A percentile compares a stretch with the other conserved stretches of the same genome.
Evolutionary conservation across 1,284 basidiomycete genomes (phyloP).

Genomic region (Ustilago crameri): DNA sequence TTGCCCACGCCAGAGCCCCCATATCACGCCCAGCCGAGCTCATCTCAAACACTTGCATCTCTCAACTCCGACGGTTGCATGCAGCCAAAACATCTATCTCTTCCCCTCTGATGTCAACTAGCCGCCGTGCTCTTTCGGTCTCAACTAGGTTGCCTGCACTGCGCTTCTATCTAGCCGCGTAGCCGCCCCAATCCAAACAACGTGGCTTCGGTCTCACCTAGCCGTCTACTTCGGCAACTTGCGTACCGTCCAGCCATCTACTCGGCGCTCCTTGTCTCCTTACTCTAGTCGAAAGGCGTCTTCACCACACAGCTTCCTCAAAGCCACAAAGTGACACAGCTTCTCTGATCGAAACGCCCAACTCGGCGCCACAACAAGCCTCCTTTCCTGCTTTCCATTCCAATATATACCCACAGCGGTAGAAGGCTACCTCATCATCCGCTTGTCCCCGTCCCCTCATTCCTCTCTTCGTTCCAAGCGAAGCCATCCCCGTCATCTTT

Average conservation of each 20-base stretch:
- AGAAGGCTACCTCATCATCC: neutral
- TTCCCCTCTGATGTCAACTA: neutral
- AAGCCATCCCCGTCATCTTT: neutral
- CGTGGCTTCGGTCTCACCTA: neutral
- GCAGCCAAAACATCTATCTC: too few species aligned
- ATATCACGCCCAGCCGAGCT: conserved; percentile 7
- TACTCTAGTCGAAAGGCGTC: too few species aligned
- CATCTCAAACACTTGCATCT: conserved; percentile 5
- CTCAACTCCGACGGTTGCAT: conserved; percentile 1
- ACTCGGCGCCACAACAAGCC: neutral
- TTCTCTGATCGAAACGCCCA: too few species aligned
- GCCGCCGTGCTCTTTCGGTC: neutral
- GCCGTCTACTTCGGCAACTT: neutral
- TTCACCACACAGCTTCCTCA: too few species aligned
- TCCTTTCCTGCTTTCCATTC: neutral
- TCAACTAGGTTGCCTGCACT: too few species aligned
- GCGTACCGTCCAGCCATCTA: neutral
- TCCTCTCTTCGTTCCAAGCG: conserved; percentile 1
- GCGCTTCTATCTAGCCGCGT: neutral
- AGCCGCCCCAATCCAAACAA: too few species aligned
- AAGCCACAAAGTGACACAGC: too few species aligned
- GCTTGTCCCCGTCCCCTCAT: neutral
- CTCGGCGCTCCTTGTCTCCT: too few species aligned
- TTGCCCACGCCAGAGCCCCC: neutral
- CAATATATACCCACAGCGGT: conserved; percentile 1